These are phyloP conservation scores for Lojkania enalia DNA, from an alignment of 2,329 filamentous ascomycete species.

Conservation along the genomic window DNA sequence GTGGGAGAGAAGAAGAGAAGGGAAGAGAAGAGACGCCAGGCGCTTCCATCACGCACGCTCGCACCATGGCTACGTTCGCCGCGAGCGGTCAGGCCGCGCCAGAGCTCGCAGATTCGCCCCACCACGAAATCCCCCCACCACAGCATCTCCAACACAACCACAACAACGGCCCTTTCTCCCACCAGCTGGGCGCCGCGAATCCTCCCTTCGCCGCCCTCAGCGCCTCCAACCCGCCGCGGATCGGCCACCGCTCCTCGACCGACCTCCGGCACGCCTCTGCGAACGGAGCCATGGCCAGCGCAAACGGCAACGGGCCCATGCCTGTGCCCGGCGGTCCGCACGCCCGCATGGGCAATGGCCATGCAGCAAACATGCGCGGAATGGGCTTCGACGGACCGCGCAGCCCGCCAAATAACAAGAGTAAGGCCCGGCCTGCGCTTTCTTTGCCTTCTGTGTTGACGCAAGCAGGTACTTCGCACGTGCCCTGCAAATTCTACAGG, in stretches of 20 bases:
- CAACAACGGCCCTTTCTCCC: constrained; percentile 26
- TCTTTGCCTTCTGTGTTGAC: constrained; percentile 21
- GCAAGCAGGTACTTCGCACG: constrained; percentile 82
- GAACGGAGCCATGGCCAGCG: constrained; percentile 41
- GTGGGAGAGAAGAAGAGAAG: too few species aligned
- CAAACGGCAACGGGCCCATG: constrained; percentile 41
- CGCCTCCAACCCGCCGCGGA: constrained; percentile 23
- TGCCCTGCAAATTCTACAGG: constrained; percentile 99
- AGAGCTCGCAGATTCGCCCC: constrained; percentile 1
- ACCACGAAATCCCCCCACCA: background rate
- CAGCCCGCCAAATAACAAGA: constrained; percentile 56
- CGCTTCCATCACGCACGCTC: background rate
- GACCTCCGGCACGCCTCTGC: constrained; percentile 34
- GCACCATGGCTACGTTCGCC: constrained; percentile 2
- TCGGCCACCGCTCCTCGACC: constrained; percentile 32
- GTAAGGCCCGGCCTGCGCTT: constrained; percentile 26
- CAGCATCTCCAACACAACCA: background rate
- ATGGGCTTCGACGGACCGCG: constrained; percentile 47
- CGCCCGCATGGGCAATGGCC: constrained; percentile 35
- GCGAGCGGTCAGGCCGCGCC: constrained; percentile 3
- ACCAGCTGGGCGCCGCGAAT: constrained; percentile 30
- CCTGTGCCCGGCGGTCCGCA: constrained; percentile 41
- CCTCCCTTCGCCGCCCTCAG: constrained; percentile 16
- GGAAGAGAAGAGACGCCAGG: background rate
- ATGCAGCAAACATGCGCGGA: constrained; percentile 38